Evolutionary conservation across 2,329 filamentous ascomycete genomes (phyloP).

Genomic region (Colletotrichum nymphaeae): DNA sequence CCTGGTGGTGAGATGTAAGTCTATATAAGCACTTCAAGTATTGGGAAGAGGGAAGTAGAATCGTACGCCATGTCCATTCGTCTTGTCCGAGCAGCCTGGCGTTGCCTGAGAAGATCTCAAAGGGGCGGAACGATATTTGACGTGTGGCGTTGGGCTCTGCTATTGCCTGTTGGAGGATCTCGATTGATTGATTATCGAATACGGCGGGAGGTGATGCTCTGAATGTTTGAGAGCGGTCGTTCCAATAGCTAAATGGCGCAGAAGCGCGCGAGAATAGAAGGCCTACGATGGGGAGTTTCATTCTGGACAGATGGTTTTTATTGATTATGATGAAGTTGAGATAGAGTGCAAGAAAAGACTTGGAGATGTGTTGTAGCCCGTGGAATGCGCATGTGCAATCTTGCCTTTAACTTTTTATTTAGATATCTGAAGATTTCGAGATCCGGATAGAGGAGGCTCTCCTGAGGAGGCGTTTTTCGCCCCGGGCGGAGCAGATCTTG

Average conservation of each 20-base stretch:
- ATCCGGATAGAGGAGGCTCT: too few species aligned
- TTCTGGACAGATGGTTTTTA: background rate
- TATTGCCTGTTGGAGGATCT: background rate
- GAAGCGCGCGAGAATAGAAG: background rate
- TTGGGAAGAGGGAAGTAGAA: background rate
- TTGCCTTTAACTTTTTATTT: too few species aligned
- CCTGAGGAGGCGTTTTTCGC: background rate
- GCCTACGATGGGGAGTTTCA: background rate
- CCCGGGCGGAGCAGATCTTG: background rate
- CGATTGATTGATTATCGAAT: background rate
- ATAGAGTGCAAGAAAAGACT: background rate
- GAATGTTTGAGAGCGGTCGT: background rate
- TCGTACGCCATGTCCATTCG: slow-evolving; percentile 23
- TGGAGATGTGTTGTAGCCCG: background rate
- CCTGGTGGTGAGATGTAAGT: background rate
- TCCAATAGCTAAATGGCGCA: background rate
- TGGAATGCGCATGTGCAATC: too few species aligned
- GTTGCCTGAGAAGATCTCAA: background rate
- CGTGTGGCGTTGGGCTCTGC: background rate
- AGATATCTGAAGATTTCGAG: background rate
- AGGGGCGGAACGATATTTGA: background rate
- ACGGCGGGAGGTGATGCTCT: background rate
- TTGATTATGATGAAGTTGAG: too few species aligned
- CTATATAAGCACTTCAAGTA: too few species aligned
- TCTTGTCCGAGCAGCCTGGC: background rate